Evolutionary conservation across 345 rosid species (phyloP), one percentile per base, ranked within the genome.

Genomic region (Ailanthus altissimus): DNA sequence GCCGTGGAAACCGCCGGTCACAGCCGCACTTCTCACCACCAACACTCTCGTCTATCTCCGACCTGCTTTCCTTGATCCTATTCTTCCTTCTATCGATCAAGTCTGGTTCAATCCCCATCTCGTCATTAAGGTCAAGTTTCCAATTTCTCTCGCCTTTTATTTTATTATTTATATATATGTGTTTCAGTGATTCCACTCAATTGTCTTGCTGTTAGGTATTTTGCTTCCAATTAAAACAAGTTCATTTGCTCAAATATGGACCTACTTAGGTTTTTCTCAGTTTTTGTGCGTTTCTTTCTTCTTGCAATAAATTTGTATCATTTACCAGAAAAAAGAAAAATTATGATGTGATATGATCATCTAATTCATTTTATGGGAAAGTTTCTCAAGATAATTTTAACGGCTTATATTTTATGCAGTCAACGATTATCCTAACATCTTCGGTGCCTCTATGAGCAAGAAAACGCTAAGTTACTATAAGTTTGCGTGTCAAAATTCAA

Each of bases 51-150:
- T 87, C 74, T 93, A 92, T 82, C 82, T 93, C 58, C 78, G 97
- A 18, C 99, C 98, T 20, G 76, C 91, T 58, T 83, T 87, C 51
- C 88, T 96, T 67, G 86, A 82, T 72, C 70, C 82, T 42, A 0
- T 91, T 67, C 77, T 93, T 53, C 99, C 99, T 77, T 67, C 90
- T 42, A 85, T 96, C 71, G 84, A 88, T 50, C 83, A 86, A 70
- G 95, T 92, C 77, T 91, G 89, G 88, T 93, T 96, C 88, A 96
- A 93, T 77, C 90, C 99, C 20, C 77, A 92, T 83, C 99, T 92
- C 77, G 88, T 96, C 63, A 79, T 96, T 45, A 93, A 92, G 98
- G 99, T 94, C 79, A 67, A n/a, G n/a, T 62, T 32, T 64, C 50
- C 6, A 9, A 13, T 66, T 13, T 56, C 26, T 23, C 14, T 54